These are phyloP conservation scores for Coniella vitis DNA, from an alignment of 2,329 filamentous ascomycete species.

Conservation along the genomic window DNA sequence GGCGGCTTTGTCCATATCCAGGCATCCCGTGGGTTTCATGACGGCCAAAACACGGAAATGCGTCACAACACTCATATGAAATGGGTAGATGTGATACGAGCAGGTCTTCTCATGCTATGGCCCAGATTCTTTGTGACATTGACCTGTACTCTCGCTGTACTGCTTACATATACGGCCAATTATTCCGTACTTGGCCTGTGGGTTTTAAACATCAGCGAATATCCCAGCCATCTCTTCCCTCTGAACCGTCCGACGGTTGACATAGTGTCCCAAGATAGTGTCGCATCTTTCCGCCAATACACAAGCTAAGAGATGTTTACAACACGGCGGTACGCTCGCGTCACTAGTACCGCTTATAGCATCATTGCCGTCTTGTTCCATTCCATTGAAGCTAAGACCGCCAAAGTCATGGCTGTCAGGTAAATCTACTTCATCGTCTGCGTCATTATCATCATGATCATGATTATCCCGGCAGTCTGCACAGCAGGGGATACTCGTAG, in stretches of 20 bases:
- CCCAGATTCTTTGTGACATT: not conserved
- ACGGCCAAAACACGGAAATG: constrained; percentile 10
- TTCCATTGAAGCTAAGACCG: constrained; percentile 36
- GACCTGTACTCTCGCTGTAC: not conserved
- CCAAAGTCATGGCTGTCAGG: constrained; percentile 35
- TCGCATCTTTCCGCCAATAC: constrained; percentile 63
- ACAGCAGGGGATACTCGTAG: not conserved
- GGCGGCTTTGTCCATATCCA: constrained; percentile 22
- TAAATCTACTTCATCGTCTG: not conserved
- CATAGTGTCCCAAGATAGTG: constrained; percentile 46
- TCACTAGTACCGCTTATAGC: not conserved
- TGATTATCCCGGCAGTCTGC: not conserved
- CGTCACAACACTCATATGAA: constrained; percentile 9
- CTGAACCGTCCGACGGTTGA: constrained; percentile 47
- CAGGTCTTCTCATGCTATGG: not conserved
- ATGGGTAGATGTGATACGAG: constrained; percentile 8
- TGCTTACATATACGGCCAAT: too few relatives aligned
- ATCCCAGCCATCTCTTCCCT: constrained; percentile 69
- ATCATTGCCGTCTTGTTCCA: constrained; percentile 14
- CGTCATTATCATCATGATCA: constrained; percentile 14
- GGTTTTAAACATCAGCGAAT: constrained; percentile 40
- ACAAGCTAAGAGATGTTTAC: constrained; percentile 87
- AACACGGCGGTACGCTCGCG: constrained; percentile 47
- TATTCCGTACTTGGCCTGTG: too few relatives aligned
- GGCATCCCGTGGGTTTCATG: constrained; percentile 11